Evolutionary conservation across 495 filamentous ascomycete genomes (phyloP), one percentile per base, ranked within the genome.

Genomic region (Aspergillus cavernicola): DNA sequence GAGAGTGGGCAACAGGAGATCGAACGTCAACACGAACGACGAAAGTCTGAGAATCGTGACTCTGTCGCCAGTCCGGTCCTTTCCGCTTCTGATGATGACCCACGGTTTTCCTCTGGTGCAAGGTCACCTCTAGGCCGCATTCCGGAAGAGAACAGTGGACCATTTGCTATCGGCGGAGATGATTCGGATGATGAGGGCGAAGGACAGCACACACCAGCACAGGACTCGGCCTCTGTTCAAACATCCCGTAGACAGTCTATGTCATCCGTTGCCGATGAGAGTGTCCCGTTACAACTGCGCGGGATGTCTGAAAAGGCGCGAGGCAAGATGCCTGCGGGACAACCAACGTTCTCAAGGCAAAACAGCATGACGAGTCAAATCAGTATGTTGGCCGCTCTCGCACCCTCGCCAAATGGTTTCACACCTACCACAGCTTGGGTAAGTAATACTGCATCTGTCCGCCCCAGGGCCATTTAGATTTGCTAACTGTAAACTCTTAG

Each of bases 291-390:
- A 29, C 92, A 97, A 60, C 65, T 95, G n/a, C 82, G 90, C 41
- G 92, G 90, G 41, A 99, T 97, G 90, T 96, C 92, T 9, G 93
- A 99, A 67, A 99, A 97, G 64, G 95, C 93, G 22, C 76, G 93
- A 42, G 93, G 93, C 7, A 99, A 99, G 66, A 89, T 93, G 82
- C 95, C 95, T n/a, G 90, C 88, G 9, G 87, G 89, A 3, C 79
- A 88, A 33, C 78, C 80, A 9, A 81, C 80, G 13, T 97, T 98
- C 65, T 96, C 92, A 3, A 78, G 95, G 7, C 93, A 97, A 63
- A 93, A 92, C 62, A 96, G 90, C 67, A 91, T 85, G 41, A 88
- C 90, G 9, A 96, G 89, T 58, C 78, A 97, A 31, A 80, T 73
- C 46, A 86, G 85, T 67, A 76, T 88, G 61, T 76, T 82, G 46